Evolutionary conservation across 2,329 filamentous ascomycete genomes (phyloP), one percentile per base, ranked within the genome.

Genomic region (Trichoderma endophyticum): DNA sequence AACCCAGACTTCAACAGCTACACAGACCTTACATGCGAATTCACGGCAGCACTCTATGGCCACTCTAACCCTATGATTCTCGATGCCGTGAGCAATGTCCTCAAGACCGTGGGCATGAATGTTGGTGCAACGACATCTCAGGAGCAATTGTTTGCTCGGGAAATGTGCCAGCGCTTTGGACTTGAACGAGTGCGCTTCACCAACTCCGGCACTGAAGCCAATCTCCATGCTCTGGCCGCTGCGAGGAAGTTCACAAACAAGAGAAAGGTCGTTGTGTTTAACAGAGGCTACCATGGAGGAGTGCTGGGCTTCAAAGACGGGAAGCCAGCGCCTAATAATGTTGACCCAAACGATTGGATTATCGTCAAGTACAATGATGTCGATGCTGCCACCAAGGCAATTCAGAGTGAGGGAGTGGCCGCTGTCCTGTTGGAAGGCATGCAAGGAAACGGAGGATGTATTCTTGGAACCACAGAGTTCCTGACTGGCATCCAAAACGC

Each of bases 161-260:
- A 84, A n/a, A 77, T 91, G n/a, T 86, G 84, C 71, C 75, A 80
- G 11, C 83, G 89, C 4, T 91, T 92, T 74, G 76, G 78, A 0
- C 80, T 91, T 6, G 88, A 89, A 7, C 82, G 84, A 14, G 80
- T 91, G 4, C 84, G 90, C 1, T 91, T 92, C 78, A 85, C 87
- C 56, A 92, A 91, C 78, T 90, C 88, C 0, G 90, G 90, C 2
- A 92, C 90, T 0, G 90, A 92, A 78, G 89, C 89, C 5, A 91
- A 89, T 65, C 82, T 88, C 6, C 86, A 89, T 76, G 89, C 89
- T 3, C 77, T 92, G 1, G 86, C 85, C 4, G 84, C 83, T 1
- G 89, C 88, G 0, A 83, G 86, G 11, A 80, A 80, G 21, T 88
- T 81, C 64, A 83, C 82, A 4, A 77, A 79, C 1, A 83, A 83